Evolutionary conservation across 176 grass and related monocot species (phyloP).

Genomic region (Cocos nucifera): DNA sequence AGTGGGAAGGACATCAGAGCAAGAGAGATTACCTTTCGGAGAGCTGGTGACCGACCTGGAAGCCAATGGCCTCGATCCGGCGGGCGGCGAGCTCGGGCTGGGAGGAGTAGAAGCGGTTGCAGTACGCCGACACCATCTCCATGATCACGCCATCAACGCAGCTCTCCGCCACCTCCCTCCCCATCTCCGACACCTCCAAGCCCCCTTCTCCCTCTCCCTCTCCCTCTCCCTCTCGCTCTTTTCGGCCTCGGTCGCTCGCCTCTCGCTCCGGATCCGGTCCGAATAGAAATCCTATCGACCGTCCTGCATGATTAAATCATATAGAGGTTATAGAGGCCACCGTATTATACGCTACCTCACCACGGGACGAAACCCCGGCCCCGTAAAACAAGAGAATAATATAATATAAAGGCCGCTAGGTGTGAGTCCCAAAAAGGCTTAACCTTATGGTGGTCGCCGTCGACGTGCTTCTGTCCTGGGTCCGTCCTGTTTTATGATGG

Average conservation of each 20-base stretch:
- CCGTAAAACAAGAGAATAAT: too few relatives aligned
- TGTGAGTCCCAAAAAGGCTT: too few relatives aligned
- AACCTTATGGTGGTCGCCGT: too few relatives aligned
- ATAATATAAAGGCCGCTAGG: too few relatives aligned
- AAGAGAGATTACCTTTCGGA: slow-evolving; percentile 49
- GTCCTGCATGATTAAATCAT: too few relatives aligned
- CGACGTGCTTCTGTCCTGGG: too few relatives aligned
- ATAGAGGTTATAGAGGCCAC: too few relatives aligned
- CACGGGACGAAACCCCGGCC: too few relatives aligned
- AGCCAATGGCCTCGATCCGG: slow-evolving; percentile 94
- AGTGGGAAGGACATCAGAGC: background rate
- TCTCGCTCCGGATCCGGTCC: too few relatives aligned
- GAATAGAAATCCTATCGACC: too few relatives aligned
- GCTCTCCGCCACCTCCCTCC: slow-evolving; percentile 80
- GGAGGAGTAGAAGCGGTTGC: slow-evolving; percentile 62
- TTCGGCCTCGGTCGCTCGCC: background rate
- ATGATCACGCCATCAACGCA: slow-evolving; percentile 69
- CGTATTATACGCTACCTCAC: too few relatives aligned
- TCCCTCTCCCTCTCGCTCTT: background rate
- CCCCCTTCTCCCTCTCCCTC: background rate
- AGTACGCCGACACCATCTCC: slow-evolving; percentile 91
- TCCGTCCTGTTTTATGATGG: too few relatives aligned
- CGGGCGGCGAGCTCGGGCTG: slow-evolving; percentile 87
- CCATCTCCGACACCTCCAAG: slow-evolving; percentile 26
- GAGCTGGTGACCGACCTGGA: slow-evolving; percentile 91